Conservation (phyloP, 495 filamentous ascomycete species). For the Ramalina intermedia region DNA sequence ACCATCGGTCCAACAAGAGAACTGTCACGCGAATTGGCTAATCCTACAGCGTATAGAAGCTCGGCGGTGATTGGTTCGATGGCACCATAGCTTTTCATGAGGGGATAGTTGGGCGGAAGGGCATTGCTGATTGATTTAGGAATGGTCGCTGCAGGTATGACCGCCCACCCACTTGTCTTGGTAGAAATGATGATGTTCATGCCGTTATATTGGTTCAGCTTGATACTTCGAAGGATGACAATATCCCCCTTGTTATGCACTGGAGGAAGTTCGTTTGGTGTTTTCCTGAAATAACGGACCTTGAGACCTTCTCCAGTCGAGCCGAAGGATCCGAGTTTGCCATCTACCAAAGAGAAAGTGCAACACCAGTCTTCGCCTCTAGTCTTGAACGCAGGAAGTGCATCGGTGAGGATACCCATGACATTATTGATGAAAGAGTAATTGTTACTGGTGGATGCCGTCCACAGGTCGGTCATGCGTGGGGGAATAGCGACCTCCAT, state of each 20-base stretch:
- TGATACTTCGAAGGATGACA: constrained; percentile 28
- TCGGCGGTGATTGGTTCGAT: constrained; percentile 4
- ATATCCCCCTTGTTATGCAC: constrained; percentile 31
- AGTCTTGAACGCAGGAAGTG: constrained; percentile 17
- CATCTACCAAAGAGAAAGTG: constrained; percentile 38
- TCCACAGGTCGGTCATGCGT: constrained; percentile 24
- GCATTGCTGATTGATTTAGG: constrained; percentile 18
- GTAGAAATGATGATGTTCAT: constrained; percentile 15
- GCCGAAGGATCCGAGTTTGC: constrained; percentile 17
- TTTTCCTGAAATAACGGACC: constrained; percentile 35
- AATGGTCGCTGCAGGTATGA: constrained; percentile 16
- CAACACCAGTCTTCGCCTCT: constrained; percentile 24
- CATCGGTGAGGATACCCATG: constrained; percentile 36
- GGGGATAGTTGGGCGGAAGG: constrained; percentile 18
- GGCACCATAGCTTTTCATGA: constrained; percentile 10
- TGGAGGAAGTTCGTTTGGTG: constrained; percentile 24
- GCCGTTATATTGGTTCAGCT: constrained; percentile 22
- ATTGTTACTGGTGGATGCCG: constrained; percentile 16
- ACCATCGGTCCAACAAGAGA: background rate
- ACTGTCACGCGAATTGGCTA: constrained; percentile 16
- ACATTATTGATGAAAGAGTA: constrained; percentile 22
- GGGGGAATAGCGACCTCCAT: constrained; percentile 14
- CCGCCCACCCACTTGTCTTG: constrained; percentile 12
- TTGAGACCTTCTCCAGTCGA: constrained; percentile 26
- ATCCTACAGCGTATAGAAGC: constrained; percentile 11